A percentile compares a stretch with the other conserved stretches of the same genome.
Evolutionary conservation across 768 basidiomycete species (phyloP).

Genomic region (Nidula microcarpa): DNA sequence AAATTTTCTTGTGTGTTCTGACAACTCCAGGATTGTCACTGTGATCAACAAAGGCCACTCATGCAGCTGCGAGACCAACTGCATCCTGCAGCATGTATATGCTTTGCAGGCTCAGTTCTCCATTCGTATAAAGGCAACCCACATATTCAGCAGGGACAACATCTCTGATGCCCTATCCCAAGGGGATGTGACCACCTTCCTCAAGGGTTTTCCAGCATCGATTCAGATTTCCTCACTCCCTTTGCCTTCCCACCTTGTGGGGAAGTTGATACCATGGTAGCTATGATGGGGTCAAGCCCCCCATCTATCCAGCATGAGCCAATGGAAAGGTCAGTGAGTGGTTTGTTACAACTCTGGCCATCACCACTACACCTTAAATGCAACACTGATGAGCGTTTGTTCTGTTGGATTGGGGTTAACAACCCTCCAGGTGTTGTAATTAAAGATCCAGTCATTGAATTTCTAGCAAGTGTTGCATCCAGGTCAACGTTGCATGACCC

Average conservation of each 20-base stretch:
- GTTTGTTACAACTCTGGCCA: background rate
- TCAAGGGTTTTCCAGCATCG: background rate
- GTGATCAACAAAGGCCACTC: slow-evolving; percentile 25
- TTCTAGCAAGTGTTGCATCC: background rate
- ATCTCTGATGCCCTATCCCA: background rate
- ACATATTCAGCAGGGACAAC: background rate
- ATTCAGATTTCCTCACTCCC: background rate
- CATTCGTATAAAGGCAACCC: background rate
- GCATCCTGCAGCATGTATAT: background rate
- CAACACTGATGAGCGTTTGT: background rate
- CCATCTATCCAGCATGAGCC: background rate
- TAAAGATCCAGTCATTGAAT: background rate
- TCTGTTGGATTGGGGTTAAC: background rate
- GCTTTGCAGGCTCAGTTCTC: background rate
- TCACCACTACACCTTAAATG: background rate
- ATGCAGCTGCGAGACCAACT: slow-evolving; percentile 5
- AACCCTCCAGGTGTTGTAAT: background rate
- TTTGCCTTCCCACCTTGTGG: background rate
- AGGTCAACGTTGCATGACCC: slow-evolving; percentile 15
- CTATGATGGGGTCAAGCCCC: background rate
- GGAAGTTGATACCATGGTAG: background rate
- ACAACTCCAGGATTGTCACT: slow-evolving; percentile 28
- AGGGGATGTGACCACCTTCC: background rate
- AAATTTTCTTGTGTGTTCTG: slow-evolving; percentile 18
- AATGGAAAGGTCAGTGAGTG: background rate